Percentiles rank a stretch among this genome's conserved stretches.
phyloP scores from a whole-genome alignment of 2,329 filamentous ascomycete species.

The Calonectria hawksworthii region DNA sequence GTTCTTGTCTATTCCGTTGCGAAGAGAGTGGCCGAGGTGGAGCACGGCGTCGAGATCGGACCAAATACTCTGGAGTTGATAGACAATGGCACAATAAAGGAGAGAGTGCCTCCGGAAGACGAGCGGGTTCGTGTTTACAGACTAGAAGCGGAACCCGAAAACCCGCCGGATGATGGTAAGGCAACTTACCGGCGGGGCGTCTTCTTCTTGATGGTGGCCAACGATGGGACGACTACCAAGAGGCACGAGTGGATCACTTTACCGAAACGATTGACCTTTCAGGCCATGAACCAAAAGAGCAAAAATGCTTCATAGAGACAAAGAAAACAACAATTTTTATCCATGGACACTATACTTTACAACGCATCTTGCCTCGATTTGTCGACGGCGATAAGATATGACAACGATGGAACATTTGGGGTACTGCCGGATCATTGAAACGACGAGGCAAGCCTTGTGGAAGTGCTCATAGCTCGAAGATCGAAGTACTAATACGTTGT shows the following conservation, averaged over 20 bases:
- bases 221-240: constrained; percentile 1
- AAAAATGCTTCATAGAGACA: neutral
- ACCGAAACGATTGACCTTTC: neutral
- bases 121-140: constrained; percentile 37
- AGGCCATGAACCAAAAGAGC: neutral
- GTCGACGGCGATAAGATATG: neutral
- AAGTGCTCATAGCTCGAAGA: neutral
- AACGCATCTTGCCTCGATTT: neutral
- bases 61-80: constrained; percentile 31
- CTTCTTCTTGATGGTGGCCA: constrained; percentile 6
- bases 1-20: constrained; percentile 49
- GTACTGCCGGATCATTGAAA: neutral
- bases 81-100: neutral
- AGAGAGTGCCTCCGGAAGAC: constrained; percentile 30
- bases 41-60: constrained; percentile 51
- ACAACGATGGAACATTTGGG: neutral
- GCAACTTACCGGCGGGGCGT: neutral
- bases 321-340: neutral
- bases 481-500: neutral
- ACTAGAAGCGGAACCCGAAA: constrained; percentile 9
- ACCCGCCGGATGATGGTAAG: neutral
- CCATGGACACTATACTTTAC: neutral
- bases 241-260: constrained; percentile 27
- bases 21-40: constrained; percentile 53
- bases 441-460: neutral